Conservation (phyloP, 192 early-diverging fungal species). For the Chytriomyces confervae region DNA sequence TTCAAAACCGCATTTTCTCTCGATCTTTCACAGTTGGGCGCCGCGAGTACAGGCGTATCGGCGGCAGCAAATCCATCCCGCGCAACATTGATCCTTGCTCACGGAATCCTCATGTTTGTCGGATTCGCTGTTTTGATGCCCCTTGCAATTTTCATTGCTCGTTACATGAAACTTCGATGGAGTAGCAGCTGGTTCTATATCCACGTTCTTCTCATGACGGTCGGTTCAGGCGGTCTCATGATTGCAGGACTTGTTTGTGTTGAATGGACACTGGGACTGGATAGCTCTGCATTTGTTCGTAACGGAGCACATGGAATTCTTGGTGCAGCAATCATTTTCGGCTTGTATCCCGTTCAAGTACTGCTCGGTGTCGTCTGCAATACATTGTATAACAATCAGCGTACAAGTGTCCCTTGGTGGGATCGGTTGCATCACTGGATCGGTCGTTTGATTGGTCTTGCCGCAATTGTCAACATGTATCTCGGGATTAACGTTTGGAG, state of each 20-base stretch:
- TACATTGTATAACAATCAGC: slow-evolving; percentile 27
- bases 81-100: slow-evolving; percentile 32
- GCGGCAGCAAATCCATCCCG: background rate
- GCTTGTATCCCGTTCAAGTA: slow-evolving; percentile 41
- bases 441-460: slow-evolving; percentile 45
- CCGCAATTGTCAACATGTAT: slow-evolving; percentile 48
- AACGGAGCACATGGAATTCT: slow-evolving; percentile 25
- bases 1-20: background rate
- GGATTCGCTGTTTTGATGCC: slow-evolving; percentile 51
- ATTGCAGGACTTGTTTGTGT: slow-evolving; percentile 23
- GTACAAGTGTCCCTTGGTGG: slow-evolving; percentile 48
- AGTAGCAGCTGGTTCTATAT: slow-evolving; percentile 52
- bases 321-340: slow-evolving; percentile 42
- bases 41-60: slow-evolving; percentile 1
- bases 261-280: background rate
- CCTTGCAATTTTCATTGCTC: slow-evolving; percentile 50
- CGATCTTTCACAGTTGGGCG: slow-evolving; percentile 20
- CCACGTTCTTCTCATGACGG: slow-evolving; percentile 42
- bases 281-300: background rate
- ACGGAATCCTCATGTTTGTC: slow-evolving; percentile 55
- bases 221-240: slow-evolving; percentile 22
- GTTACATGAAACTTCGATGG: slow-evolving; percentile 44
- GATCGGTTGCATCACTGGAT: slow-evolving; percentile 58
- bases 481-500: slow-evolving; percentile 43
- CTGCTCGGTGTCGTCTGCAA: slow-evolving; percentile 47